A percentile compares a stretch with the other conserved stretches of the same genome.
Evolutionary conservation across 106 monocot species (phyloP).

Genomic region (Xerophyta viscosa): DNA sequence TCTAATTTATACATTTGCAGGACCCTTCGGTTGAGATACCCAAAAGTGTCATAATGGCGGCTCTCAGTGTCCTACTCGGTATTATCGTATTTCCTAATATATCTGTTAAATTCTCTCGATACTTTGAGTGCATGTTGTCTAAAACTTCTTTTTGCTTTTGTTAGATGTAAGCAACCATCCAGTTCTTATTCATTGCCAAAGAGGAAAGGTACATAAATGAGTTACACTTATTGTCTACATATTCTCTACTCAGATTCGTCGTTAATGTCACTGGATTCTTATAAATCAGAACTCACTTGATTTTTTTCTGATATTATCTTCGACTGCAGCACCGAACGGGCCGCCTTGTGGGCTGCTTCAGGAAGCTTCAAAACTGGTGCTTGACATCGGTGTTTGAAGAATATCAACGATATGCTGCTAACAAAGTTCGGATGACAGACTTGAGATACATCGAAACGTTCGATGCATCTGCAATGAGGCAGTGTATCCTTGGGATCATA

Average conservation of each 20-base stretch:
- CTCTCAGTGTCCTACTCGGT: conserved; percentile 79
- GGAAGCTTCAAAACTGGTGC: conserved; percentile 79
- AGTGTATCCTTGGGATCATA: conserved; percentile 28
- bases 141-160: conserved; percentile 3
- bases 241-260: too few species aligned
- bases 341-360: conserved; percentile 83
- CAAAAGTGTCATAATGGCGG: conserved; percentile 48
- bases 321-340: conserved; percentile 78
- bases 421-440: conserved; percentile 49
- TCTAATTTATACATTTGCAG: too few species aligned
- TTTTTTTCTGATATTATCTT: background rate
- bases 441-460: conserved; percentile 62
- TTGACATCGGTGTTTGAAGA: conserved; percentile 65
- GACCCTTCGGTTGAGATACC: conserved; percentile 35
- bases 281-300: background rate
- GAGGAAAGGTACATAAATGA: conserved; percentile 56
- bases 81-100: background rate
- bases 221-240: background rate
- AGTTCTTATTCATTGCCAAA: conserved; percentile 76
- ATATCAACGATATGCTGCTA: conserved; percentile 50
- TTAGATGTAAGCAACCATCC: conserved; percentile 84
- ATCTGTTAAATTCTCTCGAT: too few species aligned
- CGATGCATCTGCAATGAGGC: conserved; percentile 39
- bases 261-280: too few species aligned
- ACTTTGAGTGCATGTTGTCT: too few species aligned